Evolutionary conservation across 2,329 filamentous ascomycete genomes (phyloP).

Genomic region (Colletotrichum gigasporum): DNA sequence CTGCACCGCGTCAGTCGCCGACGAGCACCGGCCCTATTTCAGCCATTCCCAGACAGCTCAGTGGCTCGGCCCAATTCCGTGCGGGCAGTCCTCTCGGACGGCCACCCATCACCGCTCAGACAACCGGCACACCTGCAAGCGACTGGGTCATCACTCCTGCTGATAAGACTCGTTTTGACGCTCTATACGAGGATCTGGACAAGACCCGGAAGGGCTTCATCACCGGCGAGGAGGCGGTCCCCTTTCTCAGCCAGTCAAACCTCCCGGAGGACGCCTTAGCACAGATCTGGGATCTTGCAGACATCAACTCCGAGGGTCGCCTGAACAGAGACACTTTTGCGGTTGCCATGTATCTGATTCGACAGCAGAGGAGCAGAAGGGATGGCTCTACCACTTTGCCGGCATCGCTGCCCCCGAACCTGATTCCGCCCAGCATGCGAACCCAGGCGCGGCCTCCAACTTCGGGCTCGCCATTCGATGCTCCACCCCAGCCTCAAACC

Average conservation of each 20-base stretch:
- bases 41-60: slow-evolving; percentile 85
- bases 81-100: slow-evolving; percentile 67
- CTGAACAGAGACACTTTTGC: slow-evolving; percentile 92
- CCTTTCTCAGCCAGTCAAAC: slow-evolving; percentile 92
- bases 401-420: slow-evolving; percentile 77
- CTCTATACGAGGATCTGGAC: slow-evolving; percentile 85
- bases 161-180: slow-evolving; percentile 90
- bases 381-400: slow-evolving; percentile 72
- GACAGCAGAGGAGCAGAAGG: slow-evolving; percentile 82
- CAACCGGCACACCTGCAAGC: slow-evolving; percentile 42
- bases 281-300: slow-evolving; percentile 96
- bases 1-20: slow-evolving; percentile 59
- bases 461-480: slow-evolving; percentile 63
- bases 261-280: slow-evolving; percentile 89
- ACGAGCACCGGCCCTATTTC: slow-evolving; percentile 64
- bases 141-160: slow-evolving; percentile 86
- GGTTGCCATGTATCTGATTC: slow-evolving; percentile 96
- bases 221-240: slow-evolving; percentile 92
- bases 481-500: slow-evolving; percentile 47
- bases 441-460: slow-evolving; percentile 62
- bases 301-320: slow-evolving; percentile 89
- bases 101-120: slow-evolving; percentile 55
- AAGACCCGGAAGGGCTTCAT: slow-evolving; percentile 83
- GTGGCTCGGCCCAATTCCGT: slow-evolving; percentile 72
- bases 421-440: slow-evolving; percentile 89